Conservation (phyloP, 108 stramenopile genomes). For the Phaeodactylum tricornutum region DNA sequence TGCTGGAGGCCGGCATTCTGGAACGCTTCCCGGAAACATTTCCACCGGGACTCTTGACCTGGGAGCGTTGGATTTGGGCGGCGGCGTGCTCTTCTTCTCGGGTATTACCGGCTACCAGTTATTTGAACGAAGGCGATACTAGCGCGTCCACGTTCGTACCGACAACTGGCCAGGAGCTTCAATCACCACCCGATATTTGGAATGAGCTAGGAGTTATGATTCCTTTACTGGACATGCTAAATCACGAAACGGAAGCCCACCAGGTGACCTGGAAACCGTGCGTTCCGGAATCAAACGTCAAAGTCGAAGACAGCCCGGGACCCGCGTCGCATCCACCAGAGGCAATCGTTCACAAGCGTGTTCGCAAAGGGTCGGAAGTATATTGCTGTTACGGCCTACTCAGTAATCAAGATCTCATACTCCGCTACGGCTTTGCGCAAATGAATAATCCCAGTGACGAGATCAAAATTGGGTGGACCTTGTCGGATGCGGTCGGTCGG, state of each 20-base stretch:
- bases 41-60: constrained; percentile 67
- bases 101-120: constrained; percentile 43
- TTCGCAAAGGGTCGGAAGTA: constrained; percentile 68
- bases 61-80: constrained; percentile 90
- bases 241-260: constrained; percentile 61
- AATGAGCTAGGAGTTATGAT: constrained; percentile 73
- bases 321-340: constrained; percentile 12
- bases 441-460: constrained; percentile 56
- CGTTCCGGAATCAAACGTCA: neutral
- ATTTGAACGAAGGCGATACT: constrained; percentile 34
- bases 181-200: constrained; percentile 59
- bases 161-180: constrained; percentile 17
- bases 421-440: constrained; percentile 73
- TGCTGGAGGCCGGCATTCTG: constrained; percentile 67
- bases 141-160: constrained; percentile 16
- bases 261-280: constrained; percentile 52
- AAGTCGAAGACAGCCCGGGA: neutral
- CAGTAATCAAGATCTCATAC: constrained; percentile 55
- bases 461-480: constrained; percentile 66
- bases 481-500: constrained; percentile 66
- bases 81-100: constrained; percentile 63
- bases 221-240: constrained; percentile 84
- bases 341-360: constrained; percentile 35
- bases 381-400: constrained; percentile 52
- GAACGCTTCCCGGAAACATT: constrained; percentile 52